Base-by-base conservation (phyloP, 179 eudicot genomes). In the Spergularia azorica region DNA sequence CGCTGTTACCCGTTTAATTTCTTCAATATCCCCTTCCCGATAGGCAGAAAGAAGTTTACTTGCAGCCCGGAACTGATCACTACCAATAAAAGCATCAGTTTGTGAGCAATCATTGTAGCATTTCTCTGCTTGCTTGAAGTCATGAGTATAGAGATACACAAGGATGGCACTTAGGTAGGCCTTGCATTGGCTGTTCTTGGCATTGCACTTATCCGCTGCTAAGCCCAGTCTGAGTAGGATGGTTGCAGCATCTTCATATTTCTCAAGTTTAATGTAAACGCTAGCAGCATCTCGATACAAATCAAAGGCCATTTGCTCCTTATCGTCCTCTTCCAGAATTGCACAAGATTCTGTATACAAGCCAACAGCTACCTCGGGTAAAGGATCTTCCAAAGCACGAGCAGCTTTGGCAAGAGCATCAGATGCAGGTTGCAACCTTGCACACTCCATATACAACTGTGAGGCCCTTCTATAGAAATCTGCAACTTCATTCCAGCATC, bases 261-360 rank as follows among this genome's bases (percentile, higher is more conserved):
- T 93, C 72, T 89, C 91, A 78, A 90, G 90, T 87, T 93, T 93
- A 74, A 90, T 70, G 73, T 89, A 88, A 58, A 90, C 82, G 82
- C 84, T 83, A 38, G 93, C 80, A 60, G 88, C 93, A 77, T 86
- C 92, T 82, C 95, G 90, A 77, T 90, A 93, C 59, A 93, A 80
- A 86, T 91, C 98, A 85, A 91, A 93, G 63, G 96, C 89, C 97
- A 93, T 90, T 74, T 93, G 96, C 75, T 91, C 98, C 83, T 91
- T 93, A 39, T 84, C 92, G 79, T 93, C 98, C 46, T 93, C 98
- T 84, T 93, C 98, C 51, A 91, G 97, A 73, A 85, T 78, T 7
- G 46, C 87, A 88, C 92, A 88, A 75, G 98, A 90, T 79, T 87
- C 89, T 71, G 72, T 82, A 59, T 90, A 93, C 76, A 93, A 74